Base-by-base conservation (phyloP, 169 alveolate species). In the Babesia ovis region DNA sequence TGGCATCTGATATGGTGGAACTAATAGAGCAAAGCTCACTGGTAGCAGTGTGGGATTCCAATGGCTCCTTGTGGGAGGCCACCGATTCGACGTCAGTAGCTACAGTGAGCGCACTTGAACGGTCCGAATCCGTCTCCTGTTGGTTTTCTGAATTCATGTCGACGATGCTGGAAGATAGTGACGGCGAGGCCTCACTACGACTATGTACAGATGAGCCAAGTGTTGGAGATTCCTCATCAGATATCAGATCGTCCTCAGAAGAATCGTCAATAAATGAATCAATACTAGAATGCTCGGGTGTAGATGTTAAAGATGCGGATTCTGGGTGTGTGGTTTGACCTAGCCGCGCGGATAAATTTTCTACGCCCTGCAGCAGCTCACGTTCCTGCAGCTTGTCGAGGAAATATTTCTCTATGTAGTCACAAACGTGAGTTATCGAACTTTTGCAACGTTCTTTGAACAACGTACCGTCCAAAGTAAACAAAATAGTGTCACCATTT, bases 381-480 rank as follows among this genome's bases (percentile, higher is more conserved):
- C 20, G 61, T 27, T 64, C 74, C 14, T 46, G 62, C 74, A 64
- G 16, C 51, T 64, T 64, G 62, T 64, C 74, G 41, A 43, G 50
- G 51, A 64, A 48, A 35, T 45, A 46, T 32, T 48, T 59, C 61
- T 50, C 74, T 23, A 45, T 6, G 37, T 46, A 64, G 34, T 46
- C 51, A 16, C 74, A 18, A 22, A 64, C 51, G 50, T 64, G 74
- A 3, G 9, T 48, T 8, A 42, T 16, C 25, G 55, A 14, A 6
- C 31, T 50, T 1, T 62, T 39, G 31, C 46, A 31, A 25, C 67
- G 67, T 39, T 59, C 53, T 14, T 1, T 32, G 11, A 79, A 43
- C 25, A 41, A 20, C 4, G 20, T 55, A n/a, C 34, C 27, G 4
- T 69, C 72, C 73, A 79, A 20, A 16, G 39, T 25, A 20, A 79